A percentile compares a stretch with the other conserved stretches of the same genome.
phyloP scores from a whole-genome alignment of 2,329 filamentous ascomycete genomes.

The Penicillium sp. region DNA sequence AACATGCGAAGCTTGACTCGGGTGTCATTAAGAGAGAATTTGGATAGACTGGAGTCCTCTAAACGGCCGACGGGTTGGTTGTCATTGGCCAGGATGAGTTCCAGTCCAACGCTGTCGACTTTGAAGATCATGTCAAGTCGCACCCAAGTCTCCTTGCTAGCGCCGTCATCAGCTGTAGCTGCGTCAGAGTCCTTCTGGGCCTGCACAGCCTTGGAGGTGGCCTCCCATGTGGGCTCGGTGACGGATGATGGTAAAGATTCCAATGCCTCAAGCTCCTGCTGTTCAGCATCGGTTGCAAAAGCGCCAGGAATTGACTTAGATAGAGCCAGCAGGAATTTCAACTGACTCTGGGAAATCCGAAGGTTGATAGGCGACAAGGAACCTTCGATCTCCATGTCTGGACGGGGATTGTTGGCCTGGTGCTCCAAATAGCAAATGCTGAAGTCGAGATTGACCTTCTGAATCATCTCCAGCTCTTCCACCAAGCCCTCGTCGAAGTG shows the following conservation, averaged over 20 bases:
- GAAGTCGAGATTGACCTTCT: conserved; percentile 93
- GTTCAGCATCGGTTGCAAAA: conserved; percentile 72
- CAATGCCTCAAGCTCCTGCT: conserved; percentile 70
- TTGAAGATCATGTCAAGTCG: conserved; percentile 91
- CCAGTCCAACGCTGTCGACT: conserved; percentile 80
- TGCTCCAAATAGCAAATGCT: conserved; percentile 91
- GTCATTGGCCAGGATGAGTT: conserved; percentile 75
- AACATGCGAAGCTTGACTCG: conserved; percentile 89
- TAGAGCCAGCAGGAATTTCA: conserved; percentile 84
- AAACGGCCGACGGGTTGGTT: conserved; percentile 75
- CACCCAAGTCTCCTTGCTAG: conserved; percentile 70
- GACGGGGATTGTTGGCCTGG: conserved; percentile 69
- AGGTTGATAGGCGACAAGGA: conserved; percentile 92
- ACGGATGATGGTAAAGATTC: conserved; percentile 65
- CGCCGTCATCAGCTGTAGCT: conserved; percentile 60
- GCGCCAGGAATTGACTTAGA: conserved; percentile 83
- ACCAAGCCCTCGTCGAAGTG: conserved; percentile 69
- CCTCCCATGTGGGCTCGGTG: conserved; percentile 49
- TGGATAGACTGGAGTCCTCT: conserved; percentile 78
- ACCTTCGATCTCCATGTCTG: conserved; percentile 87
- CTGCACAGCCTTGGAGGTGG: conserved; percentile 52
- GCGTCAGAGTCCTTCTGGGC: conserved; percentile 49
- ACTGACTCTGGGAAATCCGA: conserved; percentile 81
- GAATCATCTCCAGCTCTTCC: conserved; percentile 93
- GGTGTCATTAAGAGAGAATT: conserved; percentile 91